phyloP scores from a whole-genome alignment of 2,329 filamentous ascomycete genomes.

The Ophiostoma pallidulum region DNA sequence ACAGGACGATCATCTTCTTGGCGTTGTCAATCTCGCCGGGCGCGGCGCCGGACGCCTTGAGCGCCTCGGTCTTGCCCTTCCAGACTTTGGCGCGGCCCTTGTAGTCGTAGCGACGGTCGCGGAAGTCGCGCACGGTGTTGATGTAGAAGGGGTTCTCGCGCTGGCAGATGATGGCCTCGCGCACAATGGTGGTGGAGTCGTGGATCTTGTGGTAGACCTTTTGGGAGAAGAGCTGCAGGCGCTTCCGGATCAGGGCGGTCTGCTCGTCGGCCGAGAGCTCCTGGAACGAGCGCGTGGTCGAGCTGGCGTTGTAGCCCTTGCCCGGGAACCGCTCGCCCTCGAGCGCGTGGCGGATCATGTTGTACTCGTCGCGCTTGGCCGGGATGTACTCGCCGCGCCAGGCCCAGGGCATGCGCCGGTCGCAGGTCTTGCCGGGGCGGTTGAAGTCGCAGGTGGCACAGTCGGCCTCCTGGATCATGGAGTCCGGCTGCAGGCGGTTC shows the following conservation, averaged over 20 bases:
- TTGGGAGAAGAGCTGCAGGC: constrained; percentile 85
- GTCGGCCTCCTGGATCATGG: constrained; percentile 95
- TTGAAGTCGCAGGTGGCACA: constrained; percentile 99
- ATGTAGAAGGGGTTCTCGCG: constrained; percentile 98
- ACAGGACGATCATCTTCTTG: constrained; percentile 97
- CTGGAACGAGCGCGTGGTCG: constrained; percentile 56
- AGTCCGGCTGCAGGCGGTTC: constrained; percentile 92
- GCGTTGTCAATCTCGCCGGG: constrained; percentile 75
- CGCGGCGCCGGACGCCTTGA: constrained; percentile 74
- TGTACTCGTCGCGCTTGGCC: constrained; percentile 95
- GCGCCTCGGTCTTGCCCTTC: constrained; percentile 87
- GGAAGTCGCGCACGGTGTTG: constrained; percentile 88
- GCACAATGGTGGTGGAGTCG: constrained; percentile 82
- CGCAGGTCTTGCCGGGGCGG: constrained; percentile 90
- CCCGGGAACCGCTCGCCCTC: constrained; percentile 90
- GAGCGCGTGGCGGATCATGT: constrained; percentile 90
- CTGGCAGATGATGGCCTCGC: constrained; percentile 96
- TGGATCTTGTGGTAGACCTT: constrained; percentile 99
- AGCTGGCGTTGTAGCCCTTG: constrained; percentile 59
- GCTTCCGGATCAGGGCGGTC: constrained; percentile 68
- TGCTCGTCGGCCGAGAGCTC: constrained; percentile 78
- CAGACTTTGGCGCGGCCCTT: constrained; percentile 97
- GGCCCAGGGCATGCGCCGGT: constrained; percentile 87
- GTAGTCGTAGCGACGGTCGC: constrained; percentile 95
- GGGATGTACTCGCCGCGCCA: constrained; percentile 98